Percentiles rank a stretch among this genome's conserved stretches.
phyloP scores from a whole-genome alignment of 2,329 filamentous ascomycete genomes.

The Cercospora berteroae region DNA sequence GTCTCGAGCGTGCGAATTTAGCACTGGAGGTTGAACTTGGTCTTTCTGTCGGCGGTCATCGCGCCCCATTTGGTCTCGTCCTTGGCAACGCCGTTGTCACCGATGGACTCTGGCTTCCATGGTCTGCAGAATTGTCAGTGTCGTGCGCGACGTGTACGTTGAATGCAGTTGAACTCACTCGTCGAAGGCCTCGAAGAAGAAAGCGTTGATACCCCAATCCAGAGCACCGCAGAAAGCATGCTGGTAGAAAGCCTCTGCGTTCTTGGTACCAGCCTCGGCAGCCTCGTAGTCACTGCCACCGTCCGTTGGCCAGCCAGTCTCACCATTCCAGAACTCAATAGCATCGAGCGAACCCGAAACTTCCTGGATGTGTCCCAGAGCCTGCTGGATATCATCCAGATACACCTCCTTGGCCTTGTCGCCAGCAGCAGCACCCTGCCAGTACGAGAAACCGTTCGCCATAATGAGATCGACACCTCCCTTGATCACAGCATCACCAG shows the following conservation, averaged over 20 bases:
- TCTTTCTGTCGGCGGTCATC: conserved; percentile 50
- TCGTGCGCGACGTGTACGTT: background rate
- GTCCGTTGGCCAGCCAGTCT: conserved; percentile 65
- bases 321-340: conserved; percentile 67
- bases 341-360: conserved; percentile 54
- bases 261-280: conserved; percentile 59
- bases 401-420: conserved; percentile 60
- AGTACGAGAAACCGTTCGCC: conserved; percentile 70
- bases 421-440: conserved; percentile 57
- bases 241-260: conserved; percentile 61
- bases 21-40: conserved; percentile 28
- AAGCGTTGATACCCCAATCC: conserved; percentile 65
- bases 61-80: conserved; percentile 70
- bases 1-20: conserved; percentile 5
- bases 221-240: conserved; percentile 63
- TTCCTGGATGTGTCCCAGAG: conserved; percentile 61
- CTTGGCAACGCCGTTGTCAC: conserved; percentile 58
- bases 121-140: conserved; percentile 23
- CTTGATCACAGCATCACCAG: conserved; percentile 61
- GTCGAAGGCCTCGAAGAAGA: conserved; percentile 73
- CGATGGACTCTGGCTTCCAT: conserved; percentile 64
- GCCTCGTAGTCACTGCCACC: conserved; percentile 60
- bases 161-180: conserved; percentile 44
- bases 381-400: conserved; percentile 66
- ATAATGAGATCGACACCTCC: conserved; percentile 62